Percentiles rank a stretch among this genome's conserved stretches.
Conservation (phyloP, 148 eudicot species). For the Persicaria maculosa region DNA sequence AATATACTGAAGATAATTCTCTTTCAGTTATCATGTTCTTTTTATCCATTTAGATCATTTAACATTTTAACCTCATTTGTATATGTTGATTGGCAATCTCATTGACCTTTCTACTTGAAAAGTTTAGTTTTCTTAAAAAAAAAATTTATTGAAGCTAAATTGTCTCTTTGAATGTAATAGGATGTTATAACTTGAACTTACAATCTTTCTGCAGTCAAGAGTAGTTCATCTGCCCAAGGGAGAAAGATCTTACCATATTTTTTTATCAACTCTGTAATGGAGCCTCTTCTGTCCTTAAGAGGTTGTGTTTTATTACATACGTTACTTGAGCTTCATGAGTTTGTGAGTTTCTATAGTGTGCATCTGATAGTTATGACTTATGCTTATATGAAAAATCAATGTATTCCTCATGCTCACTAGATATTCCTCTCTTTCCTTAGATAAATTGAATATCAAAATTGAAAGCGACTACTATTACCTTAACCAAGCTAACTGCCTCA, state of each 20-base stretch:
- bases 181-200: background rate
- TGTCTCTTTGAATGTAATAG: background rate
- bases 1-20: background rate
- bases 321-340: background rate
- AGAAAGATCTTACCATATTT: constrained; percentile 84
- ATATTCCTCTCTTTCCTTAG: constrained; percentile 27
- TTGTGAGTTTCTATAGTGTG: background rate
- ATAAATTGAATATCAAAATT: constrained; percentile 52
- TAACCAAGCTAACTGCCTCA: constrained; percentile 65
- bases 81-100: constrained; percentile 9
- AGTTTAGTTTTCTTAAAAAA: constrained; percentile 34
- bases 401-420: background rate
- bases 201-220: constrained; percentile 68
- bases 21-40: background rate
- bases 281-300: constrained; percentile 66
- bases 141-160: background rate
- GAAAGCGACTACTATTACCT: constrained; percentile 70
- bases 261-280: constrained; percentile 97
- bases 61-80: background rate
- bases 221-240: constrained; percentile 75
- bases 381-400: background rate
- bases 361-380: background rate
- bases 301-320: constrained; percentile 31
- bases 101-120: constrained; percentile 70
- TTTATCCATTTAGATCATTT: constrained; percentile 16